Evolutionary conservation across 140 eudicot species (phyloP).

Genomic region (Ambrosia hybrid): DNA sequence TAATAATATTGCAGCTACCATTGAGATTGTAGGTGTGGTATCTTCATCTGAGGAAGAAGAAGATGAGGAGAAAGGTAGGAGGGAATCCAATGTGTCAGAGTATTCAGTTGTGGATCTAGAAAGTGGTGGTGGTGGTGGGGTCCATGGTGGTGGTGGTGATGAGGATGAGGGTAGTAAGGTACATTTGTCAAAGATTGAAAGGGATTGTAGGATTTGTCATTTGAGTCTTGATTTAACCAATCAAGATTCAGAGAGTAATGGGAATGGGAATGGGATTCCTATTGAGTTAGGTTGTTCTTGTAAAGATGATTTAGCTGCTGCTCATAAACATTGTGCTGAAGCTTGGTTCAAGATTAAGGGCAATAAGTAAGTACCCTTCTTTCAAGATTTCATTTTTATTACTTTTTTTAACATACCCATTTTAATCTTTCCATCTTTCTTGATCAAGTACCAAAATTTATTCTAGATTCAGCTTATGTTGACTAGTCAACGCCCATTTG

Average conservation of each 20-base stretch:
- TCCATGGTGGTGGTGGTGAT: constrained; percentile 33
- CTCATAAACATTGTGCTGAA: too few species aligned
- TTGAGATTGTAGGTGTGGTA: constrained; percentile 51
- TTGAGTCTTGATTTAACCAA: too few species aligned
- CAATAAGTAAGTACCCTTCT: constrained; percentile 61
- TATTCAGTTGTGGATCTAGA: constrained; percentile 90
- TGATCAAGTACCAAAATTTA: not conserved
- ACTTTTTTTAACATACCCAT: constrained; percentile 15
- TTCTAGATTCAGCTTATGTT: not conserved
- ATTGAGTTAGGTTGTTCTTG: too few species aligned
- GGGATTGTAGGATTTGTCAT: too few species aligned
- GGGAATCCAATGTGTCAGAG: constrained; percentile 53
- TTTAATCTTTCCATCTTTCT: constrained; percentile 8
- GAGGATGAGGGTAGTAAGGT: too few species aligned
- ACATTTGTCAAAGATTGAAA: too few species aligned
- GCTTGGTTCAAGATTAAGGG: too few species aligned
- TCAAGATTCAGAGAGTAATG: too few species aligned
- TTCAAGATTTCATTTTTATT: constrained; percentile 28
- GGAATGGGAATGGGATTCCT: too few species aligned
- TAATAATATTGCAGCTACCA: too few species aligned
- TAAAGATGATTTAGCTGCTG: too few species aligned
- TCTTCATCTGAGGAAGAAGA: constrained; percentile 1
- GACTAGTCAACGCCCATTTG: constrained; percentile 3
- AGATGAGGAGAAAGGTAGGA: constrained; percentile 39
- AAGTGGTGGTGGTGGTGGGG: constrained; percentile 45